Percentiles rank a stretch among this genome's conserved stretches.
phyloP scores from a whole-genome alignment of 2,329 filamentous ascomycete genomes.

The Rhytidhysteron rufulum region DNA sequence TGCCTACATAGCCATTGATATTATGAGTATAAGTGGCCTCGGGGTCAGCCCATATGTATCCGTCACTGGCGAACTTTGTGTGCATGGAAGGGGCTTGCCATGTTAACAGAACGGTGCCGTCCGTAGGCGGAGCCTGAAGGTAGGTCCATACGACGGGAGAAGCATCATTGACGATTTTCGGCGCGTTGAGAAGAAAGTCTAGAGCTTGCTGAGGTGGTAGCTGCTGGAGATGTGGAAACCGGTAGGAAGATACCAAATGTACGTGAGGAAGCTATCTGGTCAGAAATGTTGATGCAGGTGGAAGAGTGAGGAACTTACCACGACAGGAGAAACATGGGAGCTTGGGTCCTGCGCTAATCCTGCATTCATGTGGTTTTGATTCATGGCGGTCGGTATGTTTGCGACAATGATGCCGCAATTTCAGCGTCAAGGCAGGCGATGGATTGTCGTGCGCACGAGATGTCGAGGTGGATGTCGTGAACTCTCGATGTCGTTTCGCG shows the following conservation, averaged over 20 bases:
- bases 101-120: slow-evolving; percentile 77
- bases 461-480: too few species aligned
- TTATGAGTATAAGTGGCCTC: slow-evolving; percentile 77
- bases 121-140: slow-evolving; percentile 68
- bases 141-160: slow-evolving; percentile 93
- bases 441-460: neutral
- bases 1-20: slow-evolving; percentile 60
- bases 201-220: slow-evolving; percentile 74
- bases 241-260: slow-evolving; percentile 79
- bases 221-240: slow-evolving; percentile 70
- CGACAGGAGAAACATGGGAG: slow-evolving; percentile 28
- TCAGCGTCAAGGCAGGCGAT: neutral
- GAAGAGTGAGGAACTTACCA: slow-evolving; percentile 20
- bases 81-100: slow-evolving; percentile 76
- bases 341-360: slow-evolving; percentile 24
- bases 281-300: slow-evolving; percentile 8
- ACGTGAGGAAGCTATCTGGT: slow-evolving; percentile 71
- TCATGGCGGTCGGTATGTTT: slow-evolving; percentile 21
- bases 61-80: slow-evolving; percentile 81
- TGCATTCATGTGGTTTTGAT: slow-evolving; percentile 23
- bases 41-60: slow-evolving; percentile 82
- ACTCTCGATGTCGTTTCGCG: too few species aligned
- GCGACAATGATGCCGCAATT: slow-evolving; percentile 1
- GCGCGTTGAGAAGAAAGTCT: slow-evolving; percentile 77
- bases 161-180: slow-evolving; percentile 77